Conservation (phyloP, 129 eudicot species). For the Rutidosis leptorrhynchoides region DNA sequence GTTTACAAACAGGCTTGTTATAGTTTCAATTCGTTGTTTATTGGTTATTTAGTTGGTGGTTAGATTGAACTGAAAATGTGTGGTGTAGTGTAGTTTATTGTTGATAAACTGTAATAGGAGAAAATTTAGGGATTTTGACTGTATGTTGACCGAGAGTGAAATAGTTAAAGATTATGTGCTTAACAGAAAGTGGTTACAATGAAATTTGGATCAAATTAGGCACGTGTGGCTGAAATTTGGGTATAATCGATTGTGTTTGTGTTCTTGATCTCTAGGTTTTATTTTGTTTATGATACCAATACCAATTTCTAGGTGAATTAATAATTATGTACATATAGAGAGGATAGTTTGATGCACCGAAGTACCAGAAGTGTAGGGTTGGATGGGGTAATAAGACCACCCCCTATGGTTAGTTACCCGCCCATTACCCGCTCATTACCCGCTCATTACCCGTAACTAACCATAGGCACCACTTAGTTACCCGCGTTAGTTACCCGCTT, state of each 20-base stretch:
- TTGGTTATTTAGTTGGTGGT: background rate
- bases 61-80: constrained; percentile 4
- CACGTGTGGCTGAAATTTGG: background rate
- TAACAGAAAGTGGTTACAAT: background rate
- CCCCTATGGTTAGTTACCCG: no score
- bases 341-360: constrained; percentile 18
- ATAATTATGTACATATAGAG: constrained; percentile 4
- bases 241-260: constrained; percentile 4
- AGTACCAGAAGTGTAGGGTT: constrained; percentile 17
- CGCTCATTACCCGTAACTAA: no score
- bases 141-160: constrained; percentile 6
- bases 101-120: constrained; percentile 4
- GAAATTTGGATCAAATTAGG: constrained; percentile 8
- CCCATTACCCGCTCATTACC: no score
- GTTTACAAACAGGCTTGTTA: background rate
- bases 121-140: constrained; percentile 18
- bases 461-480: no score
- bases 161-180: background rate
- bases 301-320: constrained; percentile 12
- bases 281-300: constrained; percentile 16
- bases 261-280: constrained; percentile 11
- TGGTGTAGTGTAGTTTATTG: constrained; percentile 1
- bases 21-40: background rate
- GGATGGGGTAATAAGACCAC: constrained; percentile 15
- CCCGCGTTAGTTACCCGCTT: no score